Base-by-base conservation (phyloP, 164 flowering plant genomes). In the Aristolochia fimbriata region DNA sequence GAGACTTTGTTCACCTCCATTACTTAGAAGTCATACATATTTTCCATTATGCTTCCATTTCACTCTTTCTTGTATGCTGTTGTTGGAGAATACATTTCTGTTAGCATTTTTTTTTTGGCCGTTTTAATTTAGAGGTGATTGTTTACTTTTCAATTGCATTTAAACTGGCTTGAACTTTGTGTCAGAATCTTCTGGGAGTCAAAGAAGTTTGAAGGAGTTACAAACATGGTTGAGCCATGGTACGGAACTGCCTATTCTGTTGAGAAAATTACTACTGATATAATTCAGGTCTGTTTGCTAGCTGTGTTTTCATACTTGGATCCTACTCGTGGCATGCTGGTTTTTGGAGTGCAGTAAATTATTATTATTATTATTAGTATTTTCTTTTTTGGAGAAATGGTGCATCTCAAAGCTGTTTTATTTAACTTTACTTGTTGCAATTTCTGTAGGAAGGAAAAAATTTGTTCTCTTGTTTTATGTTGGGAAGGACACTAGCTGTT, bases 131-230 rank as follows among this genome's bases (percentile, higher is more conserved):
- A 25, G 16, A 21, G 24, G 8, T 60, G 20, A 37, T 37, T 60
- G 6, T 47, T 47, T 10, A 19, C 10, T 16, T n/a, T 57, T 31
- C n/a, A 19, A 19, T 41, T 60, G 43, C 62, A 17, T 61, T 61
- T 63, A 6, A 51, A 7, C 43, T 37, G 9, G 43, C 11, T 37
- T 10, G 43, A 37, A 37, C 43, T 37, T 7, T 37, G 43, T 37
- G 43, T 10, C 86, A 93, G 99, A 80, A 81, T 93, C 62, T 88
- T 90, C 70, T 93, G 99, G 97, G 89, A 85, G 59, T 90, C 99
- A 21, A 82, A 86, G 73, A 81, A 75, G 19, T 93, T 93, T 78
- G 95, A 93, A 71, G 94, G 96, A 21, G 70, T 66, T 23, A 81
- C 91, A n/a, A 74, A 78, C 73, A 78, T 65, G 83, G 78, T 75